Conservation (phyloP, 495 filamentous ascomycete genomes). For the Emericellopsis terricola region DNA sequence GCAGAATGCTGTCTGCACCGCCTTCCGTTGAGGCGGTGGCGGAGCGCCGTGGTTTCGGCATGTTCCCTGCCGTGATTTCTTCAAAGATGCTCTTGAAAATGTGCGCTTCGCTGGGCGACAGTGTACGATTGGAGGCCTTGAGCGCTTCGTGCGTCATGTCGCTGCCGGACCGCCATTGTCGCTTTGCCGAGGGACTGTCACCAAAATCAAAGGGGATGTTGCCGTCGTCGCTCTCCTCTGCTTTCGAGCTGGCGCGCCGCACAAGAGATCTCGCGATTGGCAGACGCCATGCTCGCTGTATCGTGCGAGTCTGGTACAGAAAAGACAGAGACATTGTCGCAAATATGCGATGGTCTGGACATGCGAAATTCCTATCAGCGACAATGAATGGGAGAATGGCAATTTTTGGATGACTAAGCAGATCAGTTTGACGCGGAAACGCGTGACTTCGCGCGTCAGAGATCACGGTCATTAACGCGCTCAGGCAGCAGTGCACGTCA, state of each 20-base stretch:
- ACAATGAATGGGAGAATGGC: no score
- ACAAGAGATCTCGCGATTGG: no score
- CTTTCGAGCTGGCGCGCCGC: background rate
- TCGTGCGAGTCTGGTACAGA: slow-evolving; percentile 53
- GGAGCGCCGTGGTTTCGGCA: background rate
- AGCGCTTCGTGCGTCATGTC: background rate
- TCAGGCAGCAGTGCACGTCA: no score
- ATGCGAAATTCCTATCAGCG: no score
- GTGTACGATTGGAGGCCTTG: background rate
- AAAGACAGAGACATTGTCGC: no score
- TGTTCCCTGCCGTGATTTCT: slow-evolving; percentile 22
- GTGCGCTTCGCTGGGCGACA: slow-evolving; percentile 22
- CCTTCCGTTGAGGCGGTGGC: background rate
- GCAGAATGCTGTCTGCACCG: background rate
- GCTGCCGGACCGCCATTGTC: background rate
- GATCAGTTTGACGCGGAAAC: no score
- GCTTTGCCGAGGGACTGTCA: background rate
- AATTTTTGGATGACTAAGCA: no score
- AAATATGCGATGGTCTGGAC: no score
- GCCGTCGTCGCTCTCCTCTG: background rate
- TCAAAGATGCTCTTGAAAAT: slow-evolving; percentile 41
- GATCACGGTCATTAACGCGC: no score
- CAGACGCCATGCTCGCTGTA: slow-evolving; percentile 17
- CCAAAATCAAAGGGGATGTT: slow-evolving; percentile 3
- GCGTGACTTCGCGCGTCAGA: no score